Conservation (phyloP, 805 yeast genomes). For the Wickerhamiella vanderwaltii region DNA sequence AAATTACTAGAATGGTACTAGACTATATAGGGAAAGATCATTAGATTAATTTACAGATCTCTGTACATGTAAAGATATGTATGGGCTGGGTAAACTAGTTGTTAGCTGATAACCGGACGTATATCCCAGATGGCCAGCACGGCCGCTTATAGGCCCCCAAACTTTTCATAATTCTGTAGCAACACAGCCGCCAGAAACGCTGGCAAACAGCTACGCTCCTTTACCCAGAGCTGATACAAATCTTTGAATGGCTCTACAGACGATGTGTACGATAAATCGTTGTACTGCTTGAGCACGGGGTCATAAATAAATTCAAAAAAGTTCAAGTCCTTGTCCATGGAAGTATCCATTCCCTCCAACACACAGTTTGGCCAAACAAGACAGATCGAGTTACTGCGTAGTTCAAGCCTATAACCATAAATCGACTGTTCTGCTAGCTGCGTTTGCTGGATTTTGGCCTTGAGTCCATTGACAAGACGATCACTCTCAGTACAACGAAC, state of each 20-base stretch:
- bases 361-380: constrained; percentile 1
- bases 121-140: no score
- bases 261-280: constrained; percentile 1
- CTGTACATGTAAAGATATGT: no score
- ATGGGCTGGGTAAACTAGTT: no score
- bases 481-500: not conserved
- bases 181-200: constrained; percentile 10
- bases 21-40: no score
- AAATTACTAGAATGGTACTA: no score
- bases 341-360: not conserved
- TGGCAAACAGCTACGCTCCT: not conserved
- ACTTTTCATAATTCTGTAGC: constrained; percentile 2
- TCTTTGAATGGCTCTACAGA: constrained; percentile 1
- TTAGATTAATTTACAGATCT: no score
- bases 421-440: not conserved
- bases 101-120: no score
- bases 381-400: constrained; percentile 3
- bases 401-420: constrained; percentile 8
- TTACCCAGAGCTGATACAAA: constrained; percentile 9
- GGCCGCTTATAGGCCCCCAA: no score
- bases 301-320: constrained; percentile 8
- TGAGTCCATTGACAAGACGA: constrained; percentile 5
- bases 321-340: constrained; percentile 2
- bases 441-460: not conserved
- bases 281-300: constrained; percentile 1